A percentile compares a stretch with the other conserved stretches of the same genome.
Evolutionary conservation across 768 basidiomycete genomes (phyloP).

Genomic region (Russula ochroleuca): DNA sequence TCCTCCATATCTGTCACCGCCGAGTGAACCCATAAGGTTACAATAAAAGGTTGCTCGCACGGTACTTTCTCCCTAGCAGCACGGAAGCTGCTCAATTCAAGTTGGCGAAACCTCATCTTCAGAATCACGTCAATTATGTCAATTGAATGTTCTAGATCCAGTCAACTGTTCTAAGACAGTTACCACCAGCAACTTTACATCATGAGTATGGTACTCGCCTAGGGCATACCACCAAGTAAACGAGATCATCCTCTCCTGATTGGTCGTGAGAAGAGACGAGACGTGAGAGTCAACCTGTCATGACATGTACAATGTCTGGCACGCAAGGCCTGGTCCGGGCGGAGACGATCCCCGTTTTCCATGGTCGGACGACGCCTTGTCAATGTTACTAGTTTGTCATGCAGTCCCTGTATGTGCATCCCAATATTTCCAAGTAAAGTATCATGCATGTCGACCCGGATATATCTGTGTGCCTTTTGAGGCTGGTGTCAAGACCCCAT

Average conservation of each 20-base stretch:
- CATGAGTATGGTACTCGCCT: background rate
- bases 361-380: background rate
- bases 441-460: background rate
- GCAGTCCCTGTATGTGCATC: background rate
- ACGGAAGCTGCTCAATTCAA: constrained; percentile 14
- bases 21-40: constrained; percentile 6
- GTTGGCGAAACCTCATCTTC: constrained; percentile 12
- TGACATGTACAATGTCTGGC: background rate
- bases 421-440: background rate
- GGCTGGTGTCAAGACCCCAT: background rate
- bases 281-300: constrained; percentile 1
- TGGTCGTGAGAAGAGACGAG: constrained; percentile 10
- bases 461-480: background rate
- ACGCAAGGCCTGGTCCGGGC: background rate
- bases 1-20: constrained; percentile 12
- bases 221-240: background rate
- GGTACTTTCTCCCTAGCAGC: constrained; percentile 7
- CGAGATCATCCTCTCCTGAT: background rate
- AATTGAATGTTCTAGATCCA: constrained; percentile 11
- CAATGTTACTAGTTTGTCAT: background rate
- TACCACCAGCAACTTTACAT: constrained; percentile 3
- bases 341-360: constrained; percentile 6
- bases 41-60: constrained; percentile 12
- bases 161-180: background rate
- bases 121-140: constrained; percentile 19